Base-by-base conservation (phyloP, 2,329 filamentous ascomycete genomes). In the Paecilomyces formosus region DNA sequence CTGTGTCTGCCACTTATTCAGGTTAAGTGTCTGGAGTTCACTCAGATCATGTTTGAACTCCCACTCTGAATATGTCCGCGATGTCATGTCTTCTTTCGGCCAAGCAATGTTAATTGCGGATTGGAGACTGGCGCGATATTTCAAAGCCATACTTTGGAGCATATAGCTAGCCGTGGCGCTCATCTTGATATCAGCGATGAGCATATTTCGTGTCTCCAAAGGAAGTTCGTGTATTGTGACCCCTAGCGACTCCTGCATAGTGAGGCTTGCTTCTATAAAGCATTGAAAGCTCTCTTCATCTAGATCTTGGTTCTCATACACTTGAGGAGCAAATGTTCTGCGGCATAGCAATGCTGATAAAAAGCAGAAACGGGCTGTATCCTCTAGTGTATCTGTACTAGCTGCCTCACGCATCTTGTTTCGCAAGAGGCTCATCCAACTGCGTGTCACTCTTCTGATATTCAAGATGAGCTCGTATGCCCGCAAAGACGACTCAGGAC, bases 301-400 rank as follows among this genome's bases (percentile, higher is more conserved):
- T 54, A 78, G 79, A 26, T 53, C 57, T n/a, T 53, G 53, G 1
- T 71, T 59, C 1, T 64, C n/a, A n/a, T 39, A 39, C 35, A 39
- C 57, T 7, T 60, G 49, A 9, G 39, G 15, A 15, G 58, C 31
- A 59, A 81, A 81, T 0, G 81, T 83, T 2, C 76, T 71, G 24
- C 78, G 73, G 55, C 84, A 87, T 0, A 88, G 71, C 0, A 88
- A 60, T 0, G 85, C 79, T 0, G 84, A 79, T 70, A 79, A 80
- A 0, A 88, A 75, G 0, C 77, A 76, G 60, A 82, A 85, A 0
- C 64, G 62, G 2, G 78, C 74, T 5, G 71, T 70, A 26, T 73
- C 75, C 18, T 72, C 69, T 0, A 78, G 70, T 0, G 68, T 69
- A 1, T 76, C 70, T 0, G 70, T 65, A 18, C 82, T 76, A 0